Evolutionary conservation across 257 asterid genomes (phyloP), one percentile per base, ranked within the genome.

Genomic region (Linderniella brevidens): DNA sequence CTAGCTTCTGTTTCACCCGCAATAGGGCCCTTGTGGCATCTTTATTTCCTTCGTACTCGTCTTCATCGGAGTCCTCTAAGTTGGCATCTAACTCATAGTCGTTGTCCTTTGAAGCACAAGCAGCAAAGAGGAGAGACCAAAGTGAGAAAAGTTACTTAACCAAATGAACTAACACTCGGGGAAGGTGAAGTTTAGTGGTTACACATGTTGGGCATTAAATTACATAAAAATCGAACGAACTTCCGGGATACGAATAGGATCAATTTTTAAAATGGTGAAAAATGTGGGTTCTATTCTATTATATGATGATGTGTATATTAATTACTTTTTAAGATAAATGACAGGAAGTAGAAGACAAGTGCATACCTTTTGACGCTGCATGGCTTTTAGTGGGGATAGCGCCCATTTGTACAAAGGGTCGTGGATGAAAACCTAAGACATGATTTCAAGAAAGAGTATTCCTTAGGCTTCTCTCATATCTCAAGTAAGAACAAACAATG

Each of bases 351-450:
- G 3, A 42, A 17, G 43, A 48, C 14, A 17, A 50, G 11, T 38
- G 43, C 35, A 38, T 67, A 88, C 98, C 98, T 88, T 84, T 61
- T 88, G 98, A 56, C 92, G 95, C 53, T 84, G 95, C 82, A 88
- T 69, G 55, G 98, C 98, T 70, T 88, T 84, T 49, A 88, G 72
- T 59, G 98, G 98, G 20, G 98, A 88, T 53, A 88, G 57, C 62
- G 98, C 98, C 98, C 98, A 84, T 75, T 84, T 88, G 49, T 84
- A 88, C 51, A 88, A 59, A 43, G 98, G 98, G 58, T 88, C 96
- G 55, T 88, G 94, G 76, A 88, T 88, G 66, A 88, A 88, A 65
- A 88, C 98, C 98, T 88, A 72, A 38, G 11, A 45, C 58, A 41
- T 53, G 39, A 65, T 49, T 19, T 29, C 47, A 47, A 52, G 13